A percentile compares a stretch with the other conserved stretches of the same genome.
Evolutionary conservation across 768 basidiomycete species (phyloP).

Genomic region (Pleurotus eryngii): DNA sequence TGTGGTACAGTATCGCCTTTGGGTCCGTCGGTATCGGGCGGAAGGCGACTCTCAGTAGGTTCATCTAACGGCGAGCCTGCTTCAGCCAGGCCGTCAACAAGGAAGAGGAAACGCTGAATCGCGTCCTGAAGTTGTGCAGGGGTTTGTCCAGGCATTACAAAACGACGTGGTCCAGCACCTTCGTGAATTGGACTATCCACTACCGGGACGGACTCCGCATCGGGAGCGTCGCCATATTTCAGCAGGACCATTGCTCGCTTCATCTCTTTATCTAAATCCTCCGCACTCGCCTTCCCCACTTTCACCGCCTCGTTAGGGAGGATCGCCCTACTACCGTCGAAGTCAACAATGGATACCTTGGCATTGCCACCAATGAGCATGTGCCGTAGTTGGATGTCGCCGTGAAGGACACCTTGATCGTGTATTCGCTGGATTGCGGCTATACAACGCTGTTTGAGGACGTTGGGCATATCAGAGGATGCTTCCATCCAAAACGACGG

Average conservation of each 20-base stretch:
- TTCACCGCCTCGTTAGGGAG: slow-evolving; percentile 24
- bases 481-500: slow-evolving; percentile 61
- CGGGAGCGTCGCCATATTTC: slow-evolving; percentile 30
- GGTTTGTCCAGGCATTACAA: slow-evolving; percentile 18
- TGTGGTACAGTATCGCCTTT: not conserved
- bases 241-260: slow-evolving; percentile 54
- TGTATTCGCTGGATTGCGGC: slow-evolving; percentile 49
- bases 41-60: not conserved
- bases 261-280: slow-evolving; percentile 48
- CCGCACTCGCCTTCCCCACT: slow-evolving; percentile 32
- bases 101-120: slow-evolving; percentile 10
- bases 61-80: not conserved
- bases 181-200: not conserved
- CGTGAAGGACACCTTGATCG: slow-evolving; percentile 43
- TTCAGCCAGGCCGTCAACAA: slow-evolving; percentile 5
- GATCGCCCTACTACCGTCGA: slow-evolving; percentile 36
- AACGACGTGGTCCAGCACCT: slow-evolving; percentile 9
- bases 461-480: slow-evolving; percentile 50
- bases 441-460: slow-evolving; percentile 50
- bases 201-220: not conserved
- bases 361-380: slow-evolving; percentile 55
- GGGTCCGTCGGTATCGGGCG: not conserved
- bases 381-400: slow-evolving; percentile 44
- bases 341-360: slow-evolving; percentile 52
- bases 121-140: slow-evolving; percentile 11